Percentiles rank a stretch among this genome's conserved stretches.
These are phyloP conservation scores for Alectoria sarmentosa DNA, from an alignment of 495 filamentous ascomycete species.

Conservation along the genomic window DNA sequence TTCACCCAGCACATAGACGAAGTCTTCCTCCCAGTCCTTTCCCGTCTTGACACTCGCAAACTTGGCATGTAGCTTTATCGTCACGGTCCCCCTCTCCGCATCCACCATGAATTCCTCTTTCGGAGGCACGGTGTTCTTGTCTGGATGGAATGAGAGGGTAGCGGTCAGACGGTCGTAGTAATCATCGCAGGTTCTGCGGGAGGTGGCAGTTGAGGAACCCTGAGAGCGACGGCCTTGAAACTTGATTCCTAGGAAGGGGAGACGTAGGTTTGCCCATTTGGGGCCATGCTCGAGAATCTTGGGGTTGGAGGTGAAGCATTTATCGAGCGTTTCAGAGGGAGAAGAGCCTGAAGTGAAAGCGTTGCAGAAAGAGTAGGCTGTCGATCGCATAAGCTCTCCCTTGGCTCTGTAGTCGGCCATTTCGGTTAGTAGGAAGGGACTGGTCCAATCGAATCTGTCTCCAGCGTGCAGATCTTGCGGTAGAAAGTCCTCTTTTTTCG, in stretches of 20 bases:
- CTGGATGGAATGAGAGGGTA: conserved; percentile 31
- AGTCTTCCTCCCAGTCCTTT: conserved; percentile 34
- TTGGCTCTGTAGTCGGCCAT: conserved; percentile 5
- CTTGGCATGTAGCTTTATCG: conserved; percentile 28
- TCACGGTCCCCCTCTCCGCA: conserved; percentile 25
- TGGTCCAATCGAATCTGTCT: background rate
- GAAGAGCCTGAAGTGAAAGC: conserved; percentile 25
- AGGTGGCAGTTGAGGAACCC: background rate
- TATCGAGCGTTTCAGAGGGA: conserved; percentile 26
- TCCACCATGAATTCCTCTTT: conserved; percentile 31
- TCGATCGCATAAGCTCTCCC: conserved; percentile 16
- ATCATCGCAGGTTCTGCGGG: conserved; percentile 26
- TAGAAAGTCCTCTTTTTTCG: background rate
- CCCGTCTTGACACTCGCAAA: conserved; percentile 34
- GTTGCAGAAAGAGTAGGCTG: conserved; percentile 27
- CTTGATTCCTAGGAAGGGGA: conserved; percentile 33
- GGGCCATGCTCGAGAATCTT: conserved; percentile 37
- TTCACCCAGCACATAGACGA: conserved; percentile 35
- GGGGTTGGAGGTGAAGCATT: conserved; percentile 27
- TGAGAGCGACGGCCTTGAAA: conserved; percentile 29
- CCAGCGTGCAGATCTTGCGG: background rate
- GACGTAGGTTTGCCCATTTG: conserved; percentile 28
- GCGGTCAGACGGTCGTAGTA: conserved; percentile 31
- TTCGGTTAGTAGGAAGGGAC: background rate
- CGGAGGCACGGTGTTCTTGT: conserved; percentile 28